Conservation (phyloP, 306 rosid genomes). For the Carpinus fangiana region DNA sequence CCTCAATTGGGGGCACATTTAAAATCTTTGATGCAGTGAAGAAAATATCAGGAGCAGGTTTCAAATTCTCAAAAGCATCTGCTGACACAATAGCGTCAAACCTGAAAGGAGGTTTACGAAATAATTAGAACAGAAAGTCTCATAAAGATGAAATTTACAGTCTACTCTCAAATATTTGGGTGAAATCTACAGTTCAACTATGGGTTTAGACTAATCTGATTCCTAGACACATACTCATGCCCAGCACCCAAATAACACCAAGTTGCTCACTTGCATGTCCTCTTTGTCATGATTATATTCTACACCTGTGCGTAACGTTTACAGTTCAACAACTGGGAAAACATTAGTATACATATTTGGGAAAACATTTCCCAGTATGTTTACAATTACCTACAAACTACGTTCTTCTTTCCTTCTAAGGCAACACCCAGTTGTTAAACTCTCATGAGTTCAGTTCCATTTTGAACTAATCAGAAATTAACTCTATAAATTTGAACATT, state of each 20-base stretch:
- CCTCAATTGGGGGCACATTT: slow-evolving; percentile 77
- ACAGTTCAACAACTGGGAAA: neutral
- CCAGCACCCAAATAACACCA: neutral
- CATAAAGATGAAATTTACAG: neutral
- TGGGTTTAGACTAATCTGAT: neutral
- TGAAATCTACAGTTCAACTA: slow-evolving; percentile 4
- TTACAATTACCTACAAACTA: neutral
- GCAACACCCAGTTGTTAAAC: neutral
- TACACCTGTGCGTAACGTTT: neutral
- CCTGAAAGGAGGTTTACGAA: slow-evolving; percentile 54
- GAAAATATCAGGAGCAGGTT: slow-evolving; percentile 97
- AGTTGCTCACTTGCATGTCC: neutral
- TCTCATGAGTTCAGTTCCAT: neutral
- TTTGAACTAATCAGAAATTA: neutral
- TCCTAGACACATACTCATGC: neutral
- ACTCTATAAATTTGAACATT: neutral
- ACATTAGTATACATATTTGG: neutral
- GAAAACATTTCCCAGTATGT: neutral
- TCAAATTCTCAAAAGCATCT: slow-evolving; percentile 96
- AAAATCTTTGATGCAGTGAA: slow-evolving; percentile 81
- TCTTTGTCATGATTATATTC: neutral
- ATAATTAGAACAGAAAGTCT: slow-evolving; percentile 13
- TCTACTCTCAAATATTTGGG: neutral
- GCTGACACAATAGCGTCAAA: slow-evolving; percentile 92
- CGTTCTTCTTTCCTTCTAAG: neutral